Evolutionary conservation across 345 rosid genomes (phyloP), one percentile per base, ranked within the genome.

Genomic region (Laguncularia racemosa): DNA sequence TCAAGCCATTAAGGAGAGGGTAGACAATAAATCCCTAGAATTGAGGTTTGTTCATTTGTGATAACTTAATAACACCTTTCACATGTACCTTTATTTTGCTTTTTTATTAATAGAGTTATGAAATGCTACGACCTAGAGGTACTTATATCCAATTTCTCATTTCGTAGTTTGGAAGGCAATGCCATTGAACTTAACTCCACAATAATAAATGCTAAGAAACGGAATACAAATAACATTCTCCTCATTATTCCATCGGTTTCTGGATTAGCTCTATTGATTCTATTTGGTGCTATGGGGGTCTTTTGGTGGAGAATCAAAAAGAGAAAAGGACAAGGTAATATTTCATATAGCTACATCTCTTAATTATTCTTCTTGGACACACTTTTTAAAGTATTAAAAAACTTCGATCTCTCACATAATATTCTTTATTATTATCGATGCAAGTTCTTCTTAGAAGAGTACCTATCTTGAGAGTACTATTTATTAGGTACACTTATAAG

Each of bases 151-250:
- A 3, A 20, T 21, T 1, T 55, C 0, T 0, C 4, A 18, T 45
- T 38, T 52, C 13, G 46, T 71, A 80, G 95, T 5, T 16, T 66
- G 40, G 72, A 55, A 16, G 77, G 81, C 16, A 63, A 84, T 56
- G 74, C 73, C 13, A 75, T 84, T 57, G 40, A 8, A 2, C 40
- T 8, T 0, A 33, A 33, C 9, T 33, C 40, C 40, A 33, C 40
- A 4, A 3, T 33, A 33, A 33, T 33, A 33, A 33, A 4, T 33
- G 52, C 71, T 45, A 55, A 20, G 11, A 65, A 72, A 65, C 66
- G 69, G 67, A 71, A 68, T 63, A 78, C 52, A 26, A 64, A 50
- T 18, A 20, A 70, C 46, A 7, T 74, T 2, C 70, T 73, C 46
- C 84, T 81, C 43, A 17, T 78, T 10, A 57, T 61, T 8, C 71